Conservation (phyloP, 208 protist genomes). For the Acanthamoeba culbertsoni region DNA sequence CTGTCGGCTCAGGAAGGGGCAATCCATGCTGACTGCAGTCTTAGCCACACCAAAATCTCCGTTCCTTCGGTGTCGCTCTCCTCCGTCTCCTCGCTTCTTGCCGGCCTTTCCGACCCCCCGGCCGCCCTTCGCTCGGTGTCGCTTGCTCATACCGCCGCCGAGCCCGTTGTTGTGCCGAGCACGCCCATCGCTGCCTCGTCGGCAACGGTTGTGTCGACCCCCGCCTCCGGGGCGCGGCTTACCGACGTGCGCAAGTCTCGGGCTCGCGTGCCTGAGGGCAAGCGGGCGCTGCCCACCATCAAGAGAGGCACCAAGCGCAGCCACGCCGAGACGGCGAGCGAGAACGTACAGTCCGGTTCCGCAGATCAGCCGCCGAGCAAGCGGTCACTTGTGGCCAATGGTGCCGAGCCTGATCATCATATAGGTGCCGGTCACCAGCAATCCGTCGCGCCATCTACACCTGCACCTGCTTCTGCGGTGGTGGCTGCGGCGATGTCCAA, state of each 20-base stretch:
- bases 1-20: not conserved
- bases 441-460: too few relatives aligned
- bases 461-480: too few relatives aligned
- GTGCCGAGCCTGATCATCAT: too few relatives aligned
- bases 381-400: not conserved
- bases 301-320: not conserved
- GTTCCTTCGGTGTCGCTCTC: conserved; percentile 19
- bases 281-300: not conserved
- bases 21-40: not conserved
- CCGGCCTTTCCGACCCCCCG: not conserved
- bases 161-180: not conserved
- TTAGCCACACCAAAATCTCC: not conserved
- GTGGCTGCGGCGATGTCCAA: too few relatives aligned
- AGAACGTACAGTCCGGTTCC: not conserved
- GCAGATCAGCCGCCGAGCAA: not conserved
- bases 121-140: not conserved
- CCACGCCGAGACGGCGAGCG: not conserved
- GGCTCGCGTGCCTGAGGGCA: conserved; percentile 7
- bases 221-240: not conserved
- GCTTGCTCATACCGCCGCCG: not conserved
- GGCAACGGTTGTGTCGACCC: not conserved
- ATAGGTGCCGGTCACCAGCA: too few relatives aligned
- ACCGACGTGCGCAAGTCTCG: not conserved
- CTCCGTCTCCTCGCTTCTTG: not conserved
- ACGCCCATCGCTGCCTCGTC: not conserved